Percentiles rank a stretch among this genome's conserved stretches.
Conservation (phyloP, 2,329 filamentous ascomycete genomes). For the Paecilomyces sp. region DNA sequence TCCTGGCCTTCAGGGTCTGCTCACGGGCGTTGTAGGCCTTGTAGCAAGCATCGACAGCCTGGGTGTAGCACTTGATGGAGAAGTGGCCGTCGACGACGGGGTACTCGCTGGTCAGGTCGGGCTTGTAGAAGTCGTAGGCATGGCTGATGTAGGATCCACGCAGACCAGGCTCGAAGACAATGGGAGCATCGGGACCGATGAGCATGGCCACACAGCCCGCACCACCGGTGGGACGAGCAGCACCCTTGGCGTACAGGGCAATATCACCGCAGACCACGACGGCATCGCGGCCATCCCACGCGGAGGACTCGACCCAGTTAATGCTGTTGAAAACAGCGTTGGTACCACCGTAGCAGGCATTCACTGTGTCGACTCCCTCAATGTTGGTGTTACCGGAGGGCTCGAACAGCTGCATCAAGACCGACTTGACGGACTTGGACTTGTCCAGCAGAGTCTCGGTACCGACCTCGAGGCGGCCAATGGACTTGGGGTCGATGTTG, state of each 20-base stretch:
- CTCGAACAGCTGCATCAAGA: conserved; percentile 79
- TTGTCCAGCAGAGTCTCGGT: conserved; percentile 83
- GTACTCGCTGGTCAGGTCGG: conserved; percentile 80
- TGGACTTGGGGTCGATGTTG: conserved; percentile 68
- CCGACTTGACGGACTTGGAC: conserved; percentile 84
- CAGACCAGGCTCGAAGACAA: conserved; percentile 71
- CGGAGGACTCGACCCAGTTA: conserved; percentile 82
- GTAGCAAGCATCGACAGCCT: conserved; percentile 75
- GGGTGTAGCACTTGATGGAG: conserved; percentile 73
- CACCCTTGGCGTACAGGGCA: conserved; percentile 77
- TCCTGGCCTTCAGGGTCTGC: conserved; percentile 47
- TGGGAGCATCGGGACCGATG: conserved; percentile 68
- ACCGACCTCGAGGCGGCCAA: conserved; percentile 76
- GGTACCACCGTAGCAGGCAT: conserved; percentile 81
- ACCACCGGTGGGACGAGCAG: conserved; percentile 73
- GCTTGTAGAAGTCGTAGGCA: conserved; percentile 88
- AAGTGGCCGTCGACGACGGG: conserved; percentile 79
- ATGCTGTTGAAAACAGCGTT: conserved; percentile 76
- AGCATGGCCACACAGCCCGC: conserved; percentile 73
- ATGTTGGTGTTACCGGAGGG: conserved; percentile 68
- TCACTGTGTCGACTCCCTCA: conserved; percentile 75
- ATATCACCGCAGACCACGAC: conserved; percentile 78
- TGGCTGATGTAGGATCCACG: conserved; percentile 76
- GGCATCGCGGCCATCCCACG: conserved; percentile 76
- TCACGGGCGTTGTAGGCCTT: conserved; percentile 72